Base-by-base conservation (phyloP, 148 eudicot genomes). In the Spergularia marina region DNA sequence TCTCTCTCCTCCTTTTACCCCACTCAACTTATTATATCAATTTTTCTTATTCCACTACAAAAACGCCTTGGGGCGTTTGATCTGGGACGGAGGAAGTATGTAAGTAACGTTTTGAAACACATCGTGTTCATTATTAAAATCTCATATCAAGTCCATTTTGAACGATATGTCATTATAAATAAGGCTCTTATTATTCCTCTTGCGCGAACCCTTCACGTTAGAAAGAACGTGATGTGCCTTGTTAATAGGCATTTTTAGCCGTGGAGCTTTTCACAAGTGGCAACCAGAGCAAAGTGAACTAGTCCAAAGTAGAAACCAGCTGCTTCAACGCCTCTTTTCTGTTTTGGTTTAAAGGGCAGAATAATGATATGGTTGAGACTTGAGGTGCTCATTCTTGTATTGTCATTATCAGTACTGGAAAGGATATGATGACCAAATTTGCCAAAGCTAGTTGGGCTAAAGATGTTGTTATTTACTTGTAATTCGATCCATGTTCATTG, bases 301-400 rank as follows among this genome's bases (percentile, higher is more conserved):
- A n/a, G 60, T 56, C 60, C n/a, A 30, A 56, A 56, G 18, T 56
- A 56, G 18, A 56, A 56, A 15, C 60, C 60, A 56, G 18, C 15
- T 56, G 17, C 21, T 16, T 56, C 15, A 5, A 21, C 25, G 25
- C 60, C 18, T 56, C 60, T 56, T 56, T 56, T 5, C 60, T 14
- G 17, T 56, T 56, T 16, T 56, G 20, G 60, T 16, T 16, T 56
- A 56, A 15, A 56, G 18, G 60, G 17, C 0, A 56, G 20, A 56
- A 56, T 17, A 5, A 56, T 16, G 6, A 21, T 56, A 18, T 56
- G 16, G 21, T 61, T 23, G 7, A 23, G 65, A 39, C 30, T 23
- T 13, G 36, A 39, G 39, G 15, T 69, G 72, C 72, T 47, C 57
- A 52, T 68, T 51, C n/a, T 20, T 69, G 72, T 52, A 23, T 69